Base-by-base conservation (phyloP, 306 rosid species). In the Bauhinia variegata region DNA sequence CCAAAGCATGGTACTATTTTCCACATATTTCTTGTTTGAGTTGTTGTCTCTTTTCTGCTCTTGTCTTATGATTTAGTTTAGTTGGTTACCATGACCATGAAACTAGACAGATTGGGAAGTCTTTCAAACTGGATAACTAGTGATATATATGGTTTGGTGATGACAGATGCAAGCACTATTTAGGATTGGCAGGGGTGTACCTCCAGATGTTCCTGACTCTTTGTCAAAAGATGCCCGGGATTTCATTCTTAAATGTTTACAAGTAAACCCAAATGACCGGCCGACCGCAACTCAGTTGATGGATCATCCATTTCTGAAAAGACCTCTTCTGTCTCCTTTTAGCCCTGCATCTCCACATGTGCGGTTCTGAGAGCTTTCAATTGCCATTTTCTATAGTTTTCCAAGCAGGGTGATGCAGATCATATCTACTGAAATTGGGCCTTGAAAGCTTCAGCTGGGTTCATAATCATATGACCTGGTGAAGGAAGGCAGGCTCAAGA, bases 251-350 rank as follows among this genome's bases (percentile, higher is more conserved):
- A 39, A 33, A 62, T 84, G 89, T 62, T 56, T 84, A 66, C 84
- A 78, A 72, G 80, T 81, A 38, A 61, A 78, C 33, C 86, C 84
- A 43, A 68, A 43, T 48, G 54, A 68, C 49, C 74, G 86, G n/a
- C 89, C 76, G 5, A 72, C 71, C 32, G 91, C 88, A 52, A 41
- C 75, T 15, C 60, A 72, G 71, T 67, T 84, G 62, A 54, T 78
- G 63, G 44, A 78, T 44, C 86, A 84, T 78, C 71, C 86, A 54
- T 84, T 84, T 75, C 70, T 84, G 42, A 78, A 68, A 61, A 82
- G 82, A 65, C 76, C 78, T 42, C 52, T 79, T 60, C 65, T 67
- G 9, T 71, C 75, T 54, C 78, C 85, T 44, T 55, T 62, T 8
- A 73, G 81, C 62, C 81, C 65, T 49, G 44, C 72, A 56, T 76